Conservation (phyloP, 1,139 yeast species). For the Candida sp. region DNA sequence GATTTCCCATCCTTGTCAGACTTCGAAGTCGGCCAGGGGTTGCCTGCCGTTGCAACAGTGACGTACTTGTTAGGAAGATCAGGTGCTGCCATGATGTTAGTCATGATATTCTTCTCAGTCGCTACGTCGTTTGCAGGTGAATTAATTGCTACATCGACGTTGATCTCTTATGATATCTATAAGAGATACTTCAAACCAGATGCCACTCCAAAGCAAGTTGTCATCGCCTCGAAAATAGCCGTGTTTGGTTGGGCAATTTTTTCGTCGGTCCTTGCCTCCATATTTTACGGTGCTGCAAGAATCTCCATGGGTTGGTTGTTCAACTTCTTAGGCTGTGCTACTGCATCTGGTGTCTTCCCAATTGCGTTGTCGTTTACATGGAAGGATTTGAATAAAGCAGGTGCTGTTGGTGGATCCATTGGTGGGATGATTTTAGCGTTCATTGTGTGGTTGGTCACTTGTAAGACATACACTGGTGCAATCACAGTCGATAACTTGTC, state of each 20-base stretch:
- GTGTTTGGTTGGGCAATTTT: conserved; percentile 33
- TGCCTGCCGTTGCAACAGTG: conserved; percentile 47
- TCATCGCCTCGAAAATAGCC: conserved; percentile 39
- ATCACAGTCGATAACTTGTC: conserved; percentile 22
- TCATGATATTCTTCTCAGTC: conserved; percentile 53
- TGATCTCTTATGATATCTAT: conserved; percentile 50
- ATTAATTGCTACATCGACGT: conserved; percentile 50
- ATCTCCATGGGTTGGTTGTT: conserved; percentile 36
- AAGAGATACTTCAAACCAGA: conserved; percentile 46
- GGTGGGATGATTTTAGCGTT: conserved; percentile 28
- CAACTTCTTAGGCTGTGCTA: conserved; percentile 39
- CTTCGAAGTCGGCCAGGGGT: conserved; percentile 36
- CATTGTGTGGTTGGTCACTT: conserved; percentile 22
- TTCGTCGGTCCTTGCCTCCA: conserved; percentile 42
- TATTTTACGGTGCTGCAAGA: conserved; percentile 36
- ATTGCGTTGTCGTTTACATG: conserved; percentile 44
- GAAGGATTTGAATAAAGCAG: conserved; percentile 36
- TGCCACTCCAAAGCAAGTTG: conserved; percentile 45
- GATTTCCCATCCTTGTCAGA: conserved; percentile 29
- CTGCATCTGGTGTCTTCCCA: conserved; percentile 44
- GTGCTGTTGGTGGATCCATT: conserved; percentile 32
- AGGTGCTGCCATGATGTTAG: conserved; percentile 44
- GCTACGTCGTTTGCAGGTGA: conserved; percentile 56
- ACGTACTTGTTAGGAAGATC: conserved; percentile 45
- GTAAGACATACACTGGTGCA: conserved; percentile 27